Evolutionary conservation across 2,329 filamentous ascomycete species (phyloP).

Genomic region (Blastomyces percursus): DNA sequence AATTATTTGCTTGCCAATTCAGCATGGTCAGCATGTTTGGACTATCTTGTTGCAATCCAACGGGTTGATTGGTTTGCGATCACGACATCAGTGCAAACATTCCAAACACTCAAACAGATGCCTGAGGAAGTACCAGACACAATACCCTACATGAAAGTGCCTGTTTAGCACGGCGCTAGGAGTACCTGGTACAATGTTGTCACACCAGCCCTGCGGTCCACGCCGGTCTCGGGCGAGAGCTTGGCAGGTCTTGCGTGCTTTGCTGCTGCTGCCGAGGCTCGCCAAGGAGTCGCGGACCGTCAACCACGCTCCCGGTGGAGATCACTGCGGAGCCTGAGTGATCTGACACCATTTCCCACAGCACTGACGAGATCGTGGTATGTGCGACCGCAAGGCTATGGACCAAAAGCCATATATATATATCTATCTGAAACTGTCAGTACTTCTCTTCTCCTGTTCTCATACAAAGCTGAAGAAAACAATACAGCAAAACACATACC

Average conservation of each 20-base stretch:
- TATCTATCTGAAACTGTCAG: not conserved
- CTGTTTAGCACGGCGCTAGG: not conserved
- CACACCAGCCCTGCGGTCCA: not conserved
- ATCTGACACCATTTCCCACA: not conserved
- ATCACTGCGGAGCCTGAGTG: not conserved
- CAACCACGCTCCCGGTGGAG: too few relatives aligned
- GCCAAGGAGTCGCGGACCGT: not conserved
- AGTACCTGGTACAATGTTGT: not conserved
- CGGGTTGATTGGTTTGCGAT: constrained; percentile 31
- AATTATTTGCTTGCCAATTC: not conserved
- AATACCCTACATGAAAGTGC: too few relatives aligned
- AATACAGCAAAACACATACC: too few relatives aligned
- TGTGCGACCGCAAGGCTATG: not conserved
- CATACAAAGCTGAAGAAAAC: too few relatives aligned
- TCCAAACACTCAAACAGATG: constrained; percentile 4
- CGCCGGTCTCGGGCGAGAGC: not conserved
- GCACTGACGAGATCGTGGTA: not conserved
- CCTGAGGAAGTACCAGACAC: not conserved
- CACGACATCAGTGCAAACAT: constrained; percentile 32
- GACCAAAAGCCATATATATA: not conserved
- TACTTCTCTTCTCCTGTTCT: too few relatives aligned
- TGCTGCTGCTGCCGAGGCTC: not conserved
- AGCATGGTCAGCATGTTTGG: not conserved
- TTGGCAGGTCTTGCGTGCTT: not conserved
- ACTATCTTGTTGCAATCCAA: not conserved